Evolutionary conservation across 768 basidiomycete genomes (phyloP), one percentile per base, ranked within the genome.

Genomic region (Calocera viscosa): DNA sequence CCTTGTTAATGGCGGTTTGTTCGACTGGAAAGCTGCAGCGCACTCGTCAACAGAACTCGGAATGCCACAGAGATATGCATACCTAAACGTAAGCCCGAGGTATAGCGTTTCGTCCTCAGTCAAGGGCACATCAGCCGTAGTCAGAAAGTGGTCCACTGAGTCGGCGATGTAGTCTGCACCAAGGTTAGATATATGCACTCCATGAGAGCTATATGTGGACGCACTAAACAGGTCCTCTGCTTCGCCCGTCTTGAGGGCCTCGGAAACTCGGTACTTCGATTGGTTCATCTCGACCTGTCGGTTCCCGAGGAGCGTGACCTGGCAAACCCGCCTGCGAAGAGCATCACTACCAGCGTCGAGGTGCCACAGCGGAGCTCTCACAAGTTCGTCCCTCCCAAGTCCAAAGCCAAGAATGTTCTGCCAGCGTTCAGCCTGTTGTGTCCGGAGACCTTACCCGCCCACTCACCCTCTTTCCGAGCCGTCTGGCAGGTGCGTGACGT

Each of bases 321-420:
- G 90, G 77, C 94, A 97, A 60, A 96, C 94, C 64, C 94, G 94
- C 68, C 93, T 96, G 69, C 1, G 67, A 11, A 39, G 22, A 34
- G 2, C 41, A 34, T 28, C 19, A 30, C 41, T 33, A 5, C 53
- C 53, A 3, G 35, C 7, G 5, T 17, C 19, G 8, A 26, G n/a
- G 10, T 19, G 3, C 41, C 5, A 0, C 19, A 17, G 22, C 11
- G 30, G 53, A 60, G 7, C 53, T 28, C 89, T 75, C 77, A 96
- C 90, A 99, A 82, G 75, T 99, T 99, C 26, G 96, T 99, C 66
- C 96, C 96, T 41, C 96, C 96, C 22, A 99, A 84, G 79, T 99
- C 95, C 22, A 98, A 82, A 2, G 96, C 94, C 65, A 98, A 84
- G 77, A 96, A 99, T 5, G 93, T 95, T 49, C 94, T 96, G 72